Percentiles rank a stretch among this genome's conserved stretches.
Conservation (phyloP, 192 early-diverging fungal genomes). For the Funneliformis geosporum region DNA sequence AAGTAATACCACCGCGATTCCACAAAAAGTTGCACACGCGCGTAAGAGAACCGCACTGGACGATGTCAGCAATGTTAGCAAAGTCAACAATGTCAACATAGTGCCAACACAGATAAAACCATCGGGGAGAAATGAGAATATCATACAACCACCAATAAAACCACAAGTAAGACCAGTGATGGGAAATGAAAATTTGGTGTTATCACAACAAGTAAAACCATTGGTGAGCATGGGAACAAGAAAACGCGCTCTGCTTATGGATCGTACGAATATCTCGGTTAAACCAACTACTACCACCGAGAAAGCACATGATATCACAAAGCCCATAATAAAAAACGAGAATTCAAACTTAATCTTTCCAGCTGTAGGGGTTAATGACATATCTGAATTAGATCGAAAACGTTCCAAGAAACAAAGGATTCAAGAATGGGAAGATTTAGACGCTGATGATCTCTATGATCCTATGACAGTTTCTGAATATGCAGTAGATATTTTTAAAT, state of each 20-base stretch:
- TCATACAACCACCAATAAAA: too few relatives aligned
- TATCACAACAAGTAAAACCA: too few relatives aligned
- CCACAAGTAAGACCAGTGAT: too few relatives aligned
- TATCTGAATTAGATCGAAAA: background rate
- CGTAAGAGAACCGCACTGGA: slow-evolving; percentile 6
- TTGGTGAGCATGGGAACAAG: background rate
- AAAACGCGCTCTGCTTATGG: background rate
- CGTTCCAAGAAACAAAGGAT: slow-evolving; percentile 34
- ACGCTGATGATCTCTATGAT: slow-evolving; percentile 77
- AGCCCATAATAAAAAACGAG: background rate
- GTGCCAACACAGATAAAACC: background rate
- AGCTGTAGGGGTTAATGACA: background rate
- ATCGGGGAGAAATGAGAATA: too few relatives aligned
- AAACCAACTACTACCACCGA: background rate
- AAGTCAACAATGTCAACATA: background rate
- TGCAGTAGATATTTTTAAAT: slow-evolving; percentile 87
- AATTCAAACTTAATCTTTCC: background rate
- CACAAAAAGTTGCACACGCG: background rate
- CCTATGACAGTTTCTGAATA: slow-evolving; percentile 95
- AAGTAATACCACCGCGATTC: background rate
- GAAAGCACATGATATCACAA: background rate
- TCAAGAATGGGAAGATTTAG: slow-evolving; percentile 71
- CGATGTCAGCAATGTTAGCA: background rate
- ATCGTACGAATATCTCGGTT: background rate
- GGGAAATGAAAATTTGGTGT: too few relatives aligned